A percentile compares a stretch with the other conserved stretches of the same genome.
These are phyloP conservation scores for Solanum gracilifrons DNA, from an alignment of 257 asterid species.

Conservation along the genomic window DNA sequence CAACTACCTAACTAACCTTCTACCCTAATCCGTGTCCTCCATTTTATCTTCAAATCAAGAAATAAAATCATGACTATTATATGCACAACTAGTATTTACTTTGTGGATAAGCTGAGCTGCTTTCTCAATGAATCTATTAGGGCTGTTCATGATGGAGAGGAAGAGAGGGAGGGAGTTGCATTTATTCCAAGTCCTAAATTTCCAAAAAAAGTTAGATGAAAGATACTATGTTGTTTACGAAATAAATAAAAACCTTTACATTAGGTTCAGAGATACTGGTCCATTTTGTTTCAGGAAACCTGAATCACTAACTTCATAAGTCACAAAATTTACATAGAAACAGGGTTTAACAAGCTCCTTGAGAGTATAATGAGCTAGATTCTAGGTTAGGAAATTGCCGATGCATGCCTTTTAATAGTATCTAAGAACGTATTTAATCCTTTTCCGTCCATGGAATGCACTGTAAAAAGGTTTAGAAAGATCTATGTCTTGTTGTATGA, in stretches of 20 bases:
- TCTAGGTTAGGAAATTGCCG: not conserved
- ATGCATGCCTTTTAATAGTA: not conserved
- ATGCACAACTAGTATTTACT: not conserved
- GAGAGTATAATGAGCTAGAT: not conserved
- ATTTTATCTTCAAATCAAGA: not conserved
- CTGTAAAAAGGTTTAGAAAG: not conserved
- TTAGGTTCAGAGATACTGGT: not conserved
- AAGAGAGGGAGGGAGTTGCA: not conserved
- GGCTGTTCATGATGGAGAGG: not conserved
- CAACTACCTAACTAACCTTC: not conserved
- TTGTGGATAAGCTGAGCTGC: not conserved
- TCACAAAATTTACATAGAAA: not conserved
- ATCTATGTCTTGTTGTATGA: not conserved
- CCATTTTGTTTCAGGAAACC: not conserved
- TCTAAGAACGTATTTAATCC: not conserved
- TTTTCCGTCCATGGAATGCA: not conserved
- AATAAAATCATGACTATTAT: not conserved
- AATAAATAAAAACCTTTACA: not conserved
- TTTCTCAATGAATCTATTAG: not conserved
- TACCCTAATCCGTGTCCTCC: not conserved
- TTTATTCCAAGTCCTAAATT: not conserved
- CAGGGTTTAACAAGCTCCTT: not conserved
- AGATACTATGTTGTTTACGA: not conserved
- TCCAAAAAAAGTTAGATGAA: not conserved
- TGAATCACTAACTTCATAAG: not conserved